phyloP scores from a whole-genome alignment of 768 basidiomycete genomes.

The Arthromyces matolae region DNA sequence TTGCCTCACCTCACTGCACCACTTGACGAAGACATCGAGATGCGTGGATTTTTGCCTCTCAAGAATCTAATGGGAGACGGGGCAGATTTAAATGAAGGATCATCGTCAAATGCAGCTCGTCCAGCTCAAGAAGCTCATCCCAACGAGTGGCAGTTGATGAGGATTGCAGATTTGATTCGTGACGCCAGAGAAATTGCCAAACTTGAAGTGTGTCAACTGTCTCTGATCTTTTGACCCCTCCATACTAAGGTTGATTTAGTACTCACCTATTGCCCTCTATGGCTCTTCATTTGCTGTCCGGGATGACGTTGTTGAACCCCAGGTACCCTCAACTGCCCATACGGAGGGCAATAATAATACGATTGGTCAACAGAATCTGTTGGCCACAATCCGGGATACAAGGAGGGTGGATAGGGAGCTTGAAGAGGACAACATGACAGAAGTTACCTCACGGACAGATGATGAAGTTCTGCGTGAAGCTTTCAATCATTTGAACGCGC shows the following conservation, averaged over 20 bases:
- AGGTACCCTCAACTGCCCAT: background rate
- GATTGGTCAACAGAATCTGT: conserved; percentile 19
- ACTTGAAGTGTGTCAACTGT: conserved; percentile 45
- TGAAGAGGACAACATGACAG: conserved; percentile 62
- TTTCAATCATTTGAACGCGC: conserved; percentile 46
- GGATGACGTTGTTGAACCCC: conserved; percentile 23
- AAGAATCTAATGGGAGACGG: conserved; percentile 50
- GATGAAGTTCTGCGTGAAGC: conserved; percentile 79
- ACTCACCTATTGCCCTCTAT: conserved; percentile 32
- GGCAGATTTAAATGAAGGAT: conserved; percentile 20
- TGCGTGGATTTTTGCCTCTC: conserved; percentile 84
- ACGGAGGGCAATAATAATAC: conserved; percentile 7
- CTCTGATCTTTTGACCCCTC: background rate
- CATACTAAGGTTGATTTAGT: conserved; percentile 23
- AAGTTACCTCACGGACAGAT: conserved; percentile 68
- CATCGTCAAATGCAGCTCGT: conserved; percentile 16
- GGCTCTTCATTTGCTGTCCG: conserved; percentile 5
- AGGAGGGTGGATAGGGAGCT: conserved; percentile 19
- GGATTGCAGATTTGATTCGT: conserved; percentile 78
- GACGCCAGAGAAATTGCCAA: conserved; percentile 63
- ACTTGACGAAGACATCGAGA: conserved; percentile 88
- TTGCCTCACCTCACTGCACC: conserved; percentile 56
- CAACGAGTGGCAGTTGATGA: conserved; percentile 94
- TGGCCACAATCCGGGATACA: conserved; percentile 24
- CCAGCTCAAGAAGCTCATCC: conserved; percentile 57